phyloP scores from a whole-genome alignment of 176 grass and related monocot species.

The Oropetium thomaeum region DNA sequence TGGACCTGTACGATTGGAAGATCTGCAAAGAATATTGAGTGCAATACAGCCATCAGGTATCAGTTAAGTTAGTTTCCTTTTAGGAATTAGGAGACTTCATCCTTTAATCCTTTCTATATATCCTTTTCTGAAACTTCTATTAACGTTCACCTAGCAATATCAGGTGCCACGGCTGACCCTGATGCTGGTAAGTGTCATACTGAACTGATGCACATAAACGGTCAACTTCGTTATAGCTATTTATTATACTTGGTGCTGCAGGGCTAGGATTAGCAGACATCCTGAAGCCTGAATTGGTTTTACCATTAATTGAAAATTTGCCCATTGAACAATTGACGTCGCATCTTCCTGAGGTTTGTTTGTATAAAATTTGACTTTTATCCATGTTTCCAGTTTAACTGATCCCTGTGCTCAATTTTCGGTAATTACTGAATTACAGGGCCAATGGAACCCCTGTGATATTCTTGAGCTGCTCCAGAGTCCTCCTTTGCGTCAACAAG shows the following conservation, averaged over 20 bases:
- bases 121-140: neutral
- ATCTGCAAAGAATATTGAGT: slow-evolving; percentile 96
- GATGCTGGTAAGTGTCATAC: slow-evolving; percentile 72
- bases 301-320: slow-evolving; percentile 72
- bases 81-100: slow-evolving; percentile 3
- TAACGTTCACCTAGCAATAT: slow-evolving; percentile 10
- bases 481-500: slow-evolving; percentile 89
- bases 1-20: slow-evolving; percentile 75
- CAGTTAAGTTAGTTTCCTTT: neutral
- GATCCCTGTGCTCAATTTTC: slow-evolving; percentile 3
- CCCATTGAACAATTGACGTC: slow-evolving; percentile 59
- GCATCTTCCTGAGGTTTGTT: slow-evolving; percentile 42
- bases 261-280: slow-evolving; percentile 85
- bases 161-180: slow-evolving; percentile 65
- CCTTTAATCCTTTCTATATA: neutral
- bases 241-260: slow-evolving; percentile 38
- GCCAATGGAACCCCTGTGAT: slow-evolving; percentile 69
- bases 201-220: slow-evolving; percentile 9
- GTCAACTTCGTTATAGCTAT: slow-evolving; percentile 15
- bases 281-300: slow-evolving; percentile 85
- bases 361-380: neutral
- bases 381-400: slow-evolving; percentile 22
- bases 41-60: slow-evolving; percentile 88
- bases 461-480: slow-evolving; percentile 88
- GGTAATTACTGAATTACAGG: slow-evolving; percentile 55